Evolutionary conservation across 305 asterid genomes (phyloP).

Genomic region (Fraxinus floribunda): DNA sequence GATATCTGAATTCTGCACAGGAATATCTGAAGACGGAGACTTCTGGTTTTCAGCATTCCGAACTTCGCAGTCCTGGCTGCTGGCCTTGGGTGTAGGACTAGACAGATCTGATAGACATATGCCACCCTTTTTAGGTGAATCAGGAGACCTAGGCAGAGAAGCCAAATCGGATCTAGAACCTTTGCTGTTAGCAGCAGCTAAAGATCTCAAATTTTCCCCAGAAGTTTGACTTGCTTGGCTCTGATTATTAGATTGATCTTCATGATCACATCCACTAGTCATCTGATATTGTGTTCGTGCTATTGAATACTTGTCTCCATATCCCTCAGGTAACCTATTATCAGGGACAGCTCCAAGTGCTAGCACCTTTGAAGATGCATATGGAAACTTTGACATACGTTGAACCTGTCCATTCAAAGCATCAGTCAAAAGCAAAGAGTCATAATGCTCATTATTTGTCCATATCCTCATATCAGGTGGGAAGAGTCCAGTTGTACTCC

Average conservation of each 20-base stretch:
- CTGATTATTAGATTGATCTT: slow-evolving; percentile 32
- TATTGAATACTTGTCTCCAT: slow-evolving; percentile 30
- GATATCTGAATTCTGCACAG: slow-evolving; percentile 34
- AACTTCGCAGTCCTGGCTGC: slow-evolving; percentile 25
- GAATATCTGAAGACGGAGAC: slow-evolving; percentile 35
- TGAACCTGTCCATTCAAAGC: slow-evolving; percentile 42
- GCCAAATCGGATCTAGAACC: slow-evolving; percentile 36
- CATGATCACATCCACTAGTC: slow-evolving; percentile 31
- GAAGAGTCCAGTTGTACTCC: neutral
- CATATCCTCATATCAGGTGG: neutral
- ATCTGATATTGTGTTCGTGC: slow-evolving; percentile 29
- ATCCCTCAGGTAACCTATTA: slow-evolving; percentile 8
- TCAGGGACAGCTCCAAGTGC: slow-evolving; percentile 31
- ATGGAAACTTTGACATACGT: slow-evolving; percentile 42
- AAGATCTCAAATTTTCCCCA: slow-evolving; percentile 42
- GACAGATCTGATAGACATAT: slow-evolving; percentile 39
- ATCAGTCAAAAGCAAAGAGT: neutral
- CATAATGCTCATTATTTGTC: neutral
- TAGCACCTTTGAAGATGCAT: slow-evolving; percentile 34
- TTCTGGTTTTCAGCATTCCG: slow-evolving; percentile 43
- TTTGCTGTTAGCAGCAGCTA: slow-evolving; percentile 34
- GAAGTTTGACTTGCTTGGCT: slow-evolving; percentile 37
- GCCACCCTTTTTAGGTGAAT: slow-evolving; percentile 33
- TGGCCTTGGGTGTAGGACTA: slow-evolving; percentile 47
- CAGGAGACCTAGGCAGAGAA: slow-evolving; percentile 32